Conservation (phyloP, 2,329 filamentous ascomycete genomes). For the Cordyceps sp. region DNA sequence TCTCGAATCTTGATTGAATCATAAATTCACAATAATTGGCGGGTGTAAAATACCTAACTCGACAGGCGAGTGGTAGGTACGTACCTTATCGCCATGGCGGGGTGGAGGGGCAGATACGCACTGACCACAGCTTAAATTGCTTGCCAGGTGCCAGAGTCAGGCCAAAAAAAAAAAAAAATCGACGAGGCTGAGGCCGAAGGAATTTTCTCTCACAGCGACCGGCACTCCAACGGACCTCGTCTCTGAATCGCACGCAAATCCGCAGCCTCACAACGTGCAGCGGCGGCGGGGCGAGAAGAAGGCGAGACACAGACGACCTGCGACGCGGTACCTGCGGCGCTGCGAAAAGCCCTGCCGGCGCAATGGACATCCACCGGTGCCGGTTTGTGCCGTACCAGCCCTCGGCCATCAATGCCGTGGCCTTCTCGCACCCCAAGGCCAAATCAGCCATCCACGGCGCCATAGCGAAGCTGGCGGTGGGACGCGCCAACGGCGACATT, state of each 20-base stretch:
- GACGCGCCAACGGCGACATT: slow-evolving; percentile 86
- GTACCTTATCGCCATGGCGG: slow-evolving; percentile 5
- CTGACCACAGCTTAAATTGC: slow-evolving; percentile 17
- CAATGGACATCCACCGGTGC: slow-evolving; percentile 92
- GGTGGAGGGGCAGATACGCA: slow-evolving; percentile 16
- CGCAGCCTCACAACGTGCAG: too few species aligned
- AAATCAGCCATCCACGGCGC: slow-evolving; percentile 29
- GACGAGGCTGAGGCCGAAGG: neutral
- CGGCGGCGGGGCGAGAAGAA: neutral
- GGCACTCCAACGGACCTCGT: too few species aligned
- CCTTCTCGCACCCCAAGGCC: slow-evolving; percentile 63
- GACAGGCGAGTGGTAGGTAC: too few species aligned
- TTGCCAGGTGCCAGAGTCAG: too few species aligned
- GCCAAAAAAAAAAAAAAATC: too few species aligned
- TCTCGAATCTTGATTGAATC: too few species aligned
- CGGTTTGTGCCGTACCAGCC: slow-evolving; percentile 89
- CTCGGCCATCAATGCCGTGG: slow-evolving; percentile 82
- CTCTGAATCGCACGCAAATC: too few species aligned
- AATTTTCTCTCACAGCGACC: neutral
- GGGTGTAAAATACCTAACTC: too few species aligned
- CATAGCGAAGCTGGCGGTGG: slow-evolving; percentile 65
- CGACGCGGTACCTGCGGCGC: too few species aligned
- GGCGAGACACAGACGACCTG: neutral
- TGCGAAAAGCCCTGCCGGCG: too few species aligned
- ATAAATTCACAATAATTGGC: too few species aligned